These are phyloP conservation scores for Emmonsia crescens DNA, from an alignment of 2,329 filamentous ascomycete species.

Conservation along the genomic window DNA sequence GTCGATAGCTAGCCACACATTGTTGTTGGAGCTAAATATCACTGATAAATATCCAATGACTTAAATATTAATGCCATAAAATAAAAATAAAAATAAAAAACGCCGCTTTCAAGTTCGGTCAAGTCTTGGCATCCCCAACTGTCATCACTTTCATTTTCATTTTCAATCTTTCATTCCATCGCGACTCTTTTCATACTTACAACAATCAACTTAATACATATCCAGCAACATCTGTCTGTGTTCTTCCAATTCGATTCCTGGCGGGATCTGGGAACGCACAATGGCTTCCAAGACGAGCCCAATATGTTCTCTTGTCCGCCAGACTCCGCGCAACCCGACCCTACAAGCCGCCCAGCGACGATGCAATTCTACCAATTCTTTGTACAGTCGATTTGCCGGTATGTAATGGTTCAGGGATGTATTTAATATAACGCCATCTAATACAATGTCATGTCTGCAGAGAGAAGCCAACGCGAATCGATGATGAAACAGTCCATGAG, in stretches of 20 bases:
- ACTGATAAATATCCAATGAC: neutral
- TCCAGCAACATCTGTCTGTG: neutral
- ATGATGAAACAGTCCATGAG: slow-evolving; percentile 3
- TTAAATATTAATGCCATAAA: neutral
- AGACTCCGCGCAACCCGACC: neutral
- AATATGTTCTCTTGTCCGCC: neutral
- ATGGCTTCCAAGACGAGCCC: neutral
- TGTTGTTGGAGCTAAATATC: neutral
- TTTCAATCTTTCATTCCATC: neutral
- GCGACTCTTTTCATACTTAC: neutral
- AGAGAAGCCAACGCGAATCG: slow-evolving; percentile 1
- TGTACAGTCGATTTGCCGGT: slow-evolving; percentile 2
- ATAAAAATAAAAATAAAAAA: neutral
- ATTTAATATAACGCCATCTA: neutral
- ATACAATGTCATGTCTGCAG: neutral
- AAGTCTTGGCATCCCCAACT: neutral
- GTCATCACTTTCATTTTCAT: too few species aligned
- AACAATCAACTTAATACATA: neutral
- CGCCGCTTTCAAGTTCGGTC: neutral
- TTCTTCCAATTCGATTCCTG: neutral
- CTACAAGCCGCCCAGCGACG: neutral
- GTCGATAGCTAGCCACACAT: neutral
- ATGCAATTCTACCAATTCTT: slow-evolving; percentile 1
- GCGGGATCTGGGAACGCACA: neutral
- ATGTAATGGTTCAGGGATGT: neutral